Evolutionary conservation across 2,329 filamentous ascomycete species (phyloP), one percentile per base, ranked within the genome.

Genomic region (Hymenoscyphus salicellus): DNA sequence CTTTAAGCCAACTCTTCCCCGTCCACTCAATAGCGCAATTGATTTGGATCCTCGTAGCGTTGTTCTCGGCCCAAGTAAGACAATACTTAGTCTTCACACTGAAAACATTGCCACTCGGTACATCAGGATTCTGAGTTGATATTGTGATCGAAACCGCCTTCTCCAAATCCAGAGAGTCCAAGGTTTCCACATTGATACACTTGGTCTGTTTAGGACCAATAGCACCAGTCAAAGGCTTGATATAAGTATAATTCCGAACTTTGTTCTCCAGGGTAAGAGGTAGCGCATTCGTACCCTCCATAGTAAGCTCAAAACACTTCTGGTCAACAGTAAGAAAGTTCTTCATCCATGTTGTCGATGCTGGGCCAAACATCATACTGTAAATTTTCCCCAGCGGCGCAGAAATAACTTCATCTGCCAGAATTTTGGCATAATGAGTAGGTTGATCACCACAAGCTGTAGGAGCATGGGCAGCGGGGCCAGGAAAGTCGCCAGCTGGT

Each of bases 1-100:
- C 92, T 81, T 95, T 97, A 56, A 99, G 80, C 95, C 95, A 99
- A 80, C 93, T 97, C 83, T 98, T 99, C 72, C 93, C 93, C 3
- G 89, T 89, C 96, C 96, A 99, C 74, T 99, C 96, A 55, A 97
- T 91, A 1, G 88, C 89, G 76, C 92, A 97, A 70, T 89, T 97
- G 79, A 94, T 89, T 67, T 95, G 87, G 33, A 99, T 80, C 32
- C 93, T 86, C 0, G 96, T 99, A 46, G 87, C 81, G 73, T 97
- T 97, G 67, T 88, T 89, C 60, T 95, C 88, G 3, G 89, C 93
- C 95, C 95, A 99, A 60, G 91, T 91, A 26, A 99, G 82, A 74
- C 96, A 97, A 74, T 98, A 99, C 71, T 90, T 91, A 2, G 95
- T 99, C 78, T 97, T 98, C 56, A 92, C 90, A 43, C 86, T 85